Conservation (phyloP, 148 eudicot species). For the Rhododendron williamsianum region DNA sequence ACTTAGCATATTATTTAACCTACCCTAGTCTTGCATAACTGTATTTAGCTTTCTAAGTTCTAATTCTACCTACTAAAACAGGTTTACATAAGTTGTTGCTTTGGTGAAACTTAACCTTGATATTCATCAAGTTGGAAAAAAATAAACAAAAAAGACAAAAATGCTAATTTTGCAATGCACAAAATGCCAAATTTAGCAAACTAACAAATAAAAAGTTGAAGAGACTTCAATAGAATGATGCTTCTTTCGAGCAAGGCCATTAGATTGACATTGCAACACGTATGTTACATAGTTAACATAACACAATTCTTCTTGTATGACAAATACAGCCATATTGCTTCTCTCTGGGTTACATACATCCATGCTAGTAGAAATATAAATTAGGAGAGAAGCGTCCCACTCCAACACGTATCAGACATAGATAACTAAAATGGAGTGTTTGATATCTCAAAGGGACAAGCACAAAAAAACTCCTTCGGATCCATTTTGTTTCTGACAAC, state of each 20-base stretch:
- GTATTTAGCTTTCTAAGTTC: background rate
- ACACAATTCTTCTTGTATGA: background rate
- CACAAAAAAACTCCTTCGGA: background rate
- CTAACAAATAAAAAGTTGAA: background rate
- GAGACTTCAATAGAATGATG: background rate
- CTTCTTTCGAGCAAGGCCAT: background rate
- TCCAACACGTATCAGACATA: background rate
- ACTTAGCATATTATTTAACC: slow-evolving; percentile 48
- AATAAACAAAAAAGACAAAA: too few relatives aligned
- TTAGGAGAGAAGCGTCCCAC: background rate
- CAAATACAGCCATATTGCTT: background rate
- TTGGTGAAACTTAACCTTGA: background rate
- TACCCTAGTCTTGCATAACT: background rate
- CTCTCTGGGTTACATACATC: background rate
- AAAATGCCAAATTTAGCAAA: too few relatives aligned
- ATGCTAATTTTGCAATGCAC: too few relatives aligned
- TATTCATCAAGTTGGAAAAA: too few relatives aligned
- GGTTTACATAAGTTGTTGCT: background rate
- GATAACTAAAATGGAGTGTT: background rate
- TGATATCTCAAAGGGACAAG: background rate
- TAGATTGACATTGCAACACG: background rate
- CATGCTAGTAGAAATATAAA: background rate
- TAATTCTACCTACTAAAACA: background rate
- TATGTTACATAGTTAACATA: background rate
- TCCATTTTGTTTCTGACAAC: background rate